Conservation (phyloP, 768 basidiomycete genomes). For the Pleurotus tuoliensis region DNA sequence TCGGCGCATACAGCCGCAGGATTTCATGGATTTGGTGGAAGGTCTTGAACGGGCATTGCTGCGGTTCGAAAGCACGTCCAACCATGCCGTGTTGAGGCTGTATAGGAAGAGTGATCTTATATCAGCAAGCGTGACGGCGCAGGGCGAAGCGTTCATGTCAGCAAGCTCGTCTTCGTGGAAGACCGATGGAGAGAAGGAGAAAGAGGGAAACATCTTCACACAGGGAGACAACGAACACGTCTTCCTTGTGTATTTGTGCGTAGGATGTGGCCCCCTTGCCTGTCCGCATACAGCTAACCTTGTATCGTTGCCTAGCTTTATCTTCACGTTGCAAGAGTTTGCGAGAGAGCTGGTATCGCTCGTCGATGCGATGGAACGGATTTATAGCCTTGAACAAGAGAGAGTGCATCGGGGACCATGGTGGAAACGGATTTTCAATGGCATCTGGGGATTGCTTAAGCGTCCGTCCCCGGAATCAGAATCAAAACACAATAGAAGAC, state of each 20-base stretch:
- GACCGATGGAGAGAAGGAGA: slow-evolving; percentile 19
- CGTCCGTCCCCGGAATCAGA: not conserved
- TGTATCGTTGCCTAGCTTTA: slow-evolving; percentile 55
- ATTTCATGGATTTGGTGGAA: slow-evolving; percentile 62
- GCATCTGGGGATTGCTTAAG: slow-evolving; percentile 10
- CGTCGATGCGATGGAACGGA: slow-evolving; percentile 77
- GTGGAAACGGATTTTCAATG: slow-evolving; percentile 34
- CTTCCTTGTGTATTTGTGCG: slow-evolving; percentile 87
- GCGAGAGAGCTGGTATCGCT: slow-evolving; percentile 77
- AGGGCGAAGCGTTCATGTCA: not conserved
- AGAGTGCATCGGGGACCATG: slow-evolving; percentile 29
- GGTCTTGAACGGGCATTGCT: slow-evolving; percentile 65
- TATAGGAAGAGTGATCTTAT: slow-evolving; percentile 53
- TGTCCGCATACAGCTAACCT: not conserved
- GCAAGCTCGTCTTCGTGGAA: slow-evolving; percentile 9
- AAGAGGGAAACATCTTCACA: slow-evolving; percentile 32
- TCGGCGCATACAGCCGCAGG: slow-evolving; percentile 41
- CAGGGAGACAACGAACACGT: slow-evolving; percentile 74
- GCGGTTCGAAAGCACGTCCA: slow-evolving; percentile 79
- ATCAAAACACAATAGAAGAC: not conserved
- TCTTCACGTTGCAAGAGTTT: slow-evolving; percentile 96
- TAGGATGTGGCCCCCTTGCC: not conserved
- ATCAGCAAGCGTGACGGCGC: slow-evolving; percentile 6
- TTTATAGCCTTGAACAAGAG: slow-evolving; percentile 65
- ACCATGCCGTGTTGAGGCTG: slow-evolving; percentile 74